These are phyloP conservation scores for Trypanosoma cruzi DNA, from an alignment of 208 protist species.

Conservation along the genomic window DNA sequence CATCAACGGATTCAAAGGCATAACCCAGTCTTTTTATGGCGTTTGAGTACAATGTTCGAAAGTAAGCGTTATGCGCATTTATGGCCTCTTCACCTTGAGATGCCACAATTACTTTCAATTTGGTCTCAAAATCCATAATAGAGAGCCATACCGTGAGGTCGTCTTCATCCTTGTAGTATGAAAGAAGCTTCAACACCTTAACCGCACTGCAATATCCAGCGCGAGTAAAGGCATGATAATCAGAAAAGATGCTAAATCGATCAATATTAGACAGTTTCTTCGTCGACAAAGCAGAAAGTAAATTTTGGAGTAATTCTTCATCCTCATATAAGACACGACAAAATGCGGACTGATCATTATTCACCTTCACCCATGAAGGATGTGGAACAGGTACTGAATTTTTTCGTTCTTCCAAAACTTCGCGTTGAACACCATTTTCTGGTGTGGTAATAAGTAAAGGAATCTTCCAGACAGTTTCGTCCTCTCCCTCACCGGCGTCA, in stretches of 20 bases:
- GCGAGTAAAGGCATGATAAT: conserved; percentile 72
- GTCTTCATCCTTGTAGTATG: conserved; percentile 28
- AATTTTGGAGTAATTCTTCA: conserved; percentile 38
- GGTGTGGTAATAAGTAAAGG: conserved; percentile 33
- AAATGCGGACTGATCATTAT: conserved; percentile 68
- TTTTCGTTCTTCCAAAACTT: conserved; percentile 25
- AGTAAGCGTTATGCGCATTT: conserved; percentile 53
- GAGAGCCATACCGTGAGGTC: conserved; percentile 46
- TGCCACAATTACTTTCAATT: conserved; percentile 49
- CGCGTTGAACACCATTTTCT: conserved; percentile 14
- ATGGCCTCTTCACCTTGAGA: conserved; percentile 34
- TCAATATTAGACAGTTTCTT: conserved; percentile 63
- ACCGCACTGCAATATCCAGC: conserved; percentile 50
- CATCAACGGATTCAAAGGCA: conserved; percentile 21
- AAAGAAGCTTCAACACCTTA: conserved; percentile 44
- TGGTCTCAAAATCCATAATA: conserved; percentile 46
- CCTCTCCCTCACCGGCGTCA: conserved; percentile 35
- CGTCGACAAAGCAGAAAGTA: conserved; percentile 39
- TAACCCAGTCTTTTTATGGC: conserved; percentile 42
- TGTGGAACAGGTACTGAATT: conserved; percentile 22
- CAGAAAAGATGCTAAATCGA: conserved; percentile 57
- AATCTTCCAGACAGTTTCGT: conserved; percentile 73
- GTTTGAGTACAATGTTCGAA: conserved; percentile 46
- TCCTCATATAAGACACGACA: conserved; percentile 73
- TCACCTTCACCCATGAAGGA: conserved; percentile 67